Base-by-base conservation (phyloP, 2,329 filamentous ascomycete genomes). In the Cladobotryum protrusum region DNA sequence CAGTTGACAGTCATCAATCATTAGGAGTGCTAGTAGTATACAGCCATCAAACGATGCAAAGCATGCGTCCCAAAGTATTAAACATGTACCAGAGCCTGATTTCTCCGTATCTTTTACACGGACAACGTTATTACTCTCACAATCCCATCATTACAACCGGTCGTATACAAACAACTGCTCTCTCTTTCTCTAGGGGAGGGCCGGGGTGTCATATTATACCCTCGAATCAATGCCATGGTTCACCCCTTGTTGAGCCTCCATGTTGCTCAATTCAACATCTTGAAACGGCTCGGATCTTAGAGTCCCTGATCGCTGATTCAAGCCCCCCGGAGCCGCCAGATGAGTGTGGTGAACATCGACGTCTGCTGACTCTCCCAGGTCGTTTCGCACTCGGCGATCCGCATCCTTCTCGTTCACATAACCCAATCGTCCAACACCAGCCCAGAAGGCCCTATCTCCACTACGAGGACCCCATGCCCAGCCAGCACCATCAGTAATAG, bases 381-480 rank as follows among this genome's bases (percentile, higher is more conserved):
- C 61, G 11, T 56, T 45, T 19, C 53, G 50, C n/a, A 58, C 57
- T 13, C 49, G 56, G 36, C 47, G 54, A 33, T 56, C 55, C 5
- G 63, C 58, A 29, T 60, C 60, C 8, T 66, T 53, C 55, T 75
- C 68, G 12, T 72, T 75, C 11, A 76, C 76, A 57, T 79, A 82
- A 53, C 77, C 79, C 54, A 75, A 71, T 40, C 76, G 77, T 1
- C 81, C 87, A 1, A 89, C 77, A 12, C 86, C 87, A 15, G 87
- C 83, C 74, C 86, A 89, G 65, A 91, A 96, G 0, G 89, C 87
- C 54, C 88, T 77, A 48, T 84, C 77, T 40, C 75, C 73, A 60
- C 80, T 87, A 45, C 91, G 77, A 0, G 89, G 84, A 3, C 86
- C 89, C 91, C 90, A 96, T 0, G 88, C 83, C 89, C 90, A 96